A percentile compares a stretch with the other conserved stretches of the same genome.
Evolutionary conservation across 1,284 basidiomycete genomes (phyloP).

Genomic region (Blastosporella zonata): DNA sequence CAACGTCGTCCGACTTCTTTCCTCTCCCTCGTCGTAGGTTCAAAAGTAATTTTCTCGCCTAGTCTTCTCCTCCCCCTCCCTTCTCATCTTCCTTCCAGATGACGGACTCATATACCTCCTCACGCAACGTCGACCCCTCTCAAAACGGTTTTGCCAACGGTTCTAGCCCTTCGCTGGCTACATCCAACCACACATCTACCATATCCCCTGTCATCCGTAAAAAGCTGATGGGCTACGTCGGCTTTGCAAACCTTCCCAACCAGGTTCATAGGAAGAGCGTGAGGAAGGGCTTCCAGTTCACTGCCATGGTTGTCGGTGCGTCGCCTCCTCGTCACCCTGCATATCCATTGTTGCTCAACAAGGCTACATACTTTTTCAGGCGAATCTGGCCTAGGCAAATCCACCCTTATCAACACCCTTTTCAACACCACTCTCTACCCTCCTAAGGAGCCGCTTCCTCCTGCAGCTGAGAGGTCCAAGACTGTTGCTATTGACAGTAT

Average conservation of each 20-base stretch:
- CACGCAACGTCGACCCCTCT: constrained; percentile 59
- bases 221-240: constrained; percentile 89
- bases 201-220: constrained; percentile 75
- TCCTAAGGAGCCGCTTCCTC: constrained; percentile 78
- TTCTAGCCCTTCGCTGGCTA: constrained; percentile 56
- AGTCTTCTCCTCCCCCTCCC: constrained; percentile 27
- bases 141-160: constrained; percentile 59
- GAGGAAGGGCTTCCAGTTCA: constrained; percentile 96
- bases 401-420: constrained; percentile 95
- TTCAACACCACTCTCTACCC: constrained; percentile 95
- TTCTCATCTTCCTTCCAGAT: constrained; percentile 42
- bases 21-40: constrained; percentile 44
- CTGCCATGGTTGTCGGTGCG: constrained; percentile 91
- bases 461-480: constrained; percentile 83
- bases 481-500: constrained; percentile 97
- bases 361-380: constrained; percentile 47
- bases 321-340: constrained; percentile 21
- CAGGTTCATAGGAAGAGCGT: constrained; percentile 97
- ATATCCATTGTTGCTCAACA: constrained; percentile 23
- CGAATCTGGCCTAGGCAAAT: constrained; percentile 97
- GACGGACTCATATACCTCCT: constrained; percentile 70
- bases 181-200: constrained; percentile 37
- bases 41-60: constrained; percentile 44
- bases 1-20: constrained; percentile 49
- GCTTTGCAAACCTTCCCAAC: constrained; percentile 89